Conservation (phyloP, 2,329 filamentous ascomycete species). For the Penicillium psychrosexuale region DNA sequence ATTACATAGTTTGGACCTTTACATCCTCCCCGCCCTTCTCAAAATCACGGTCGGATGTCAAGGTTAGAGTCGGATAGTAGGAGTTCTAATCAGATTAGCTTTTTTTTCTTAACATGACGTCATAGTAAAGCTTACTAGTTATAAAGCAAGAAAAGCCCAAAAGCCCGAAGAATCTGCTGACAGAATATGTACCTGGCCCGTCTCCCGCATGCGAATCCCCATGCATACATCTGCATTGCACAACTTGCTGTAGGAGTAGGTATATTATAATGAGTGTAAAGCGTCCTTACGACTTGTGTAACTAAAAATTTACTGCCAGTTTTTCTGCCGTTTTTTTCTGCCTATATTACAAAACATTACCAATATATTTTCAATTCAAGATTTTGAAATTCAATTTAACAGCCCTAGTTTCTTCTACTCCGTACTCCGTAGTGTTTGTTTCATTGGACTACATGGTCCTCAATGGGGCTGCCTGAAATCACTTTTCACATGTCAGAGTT, state of each 20-base stretch:
- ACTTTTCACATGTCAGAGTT: not conserved
- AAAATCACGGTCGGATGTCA: too few species aligned
- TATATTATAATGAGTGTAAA: too few species aligned
- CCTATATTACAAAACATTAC: too few species aligned
- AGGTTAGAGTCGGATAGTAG: not conserved
- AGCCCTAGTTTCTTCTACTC: too few species aligned
- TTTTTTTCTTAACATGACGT: not conserved
- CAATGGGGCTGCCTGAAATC: not conserved
- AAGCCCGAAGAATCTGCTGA: not conserved
- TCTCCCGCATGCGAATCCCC: not conserved
- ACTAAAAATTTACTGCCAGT: too few species aligned
- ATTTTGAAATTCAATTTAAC: too few species aligned
- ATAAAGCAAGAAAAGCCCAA: not conserved
- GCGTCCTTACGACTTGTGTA: too few species aligned
- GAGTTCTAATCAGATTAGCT: not conserved
- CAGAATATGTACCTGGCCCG: not conserved
- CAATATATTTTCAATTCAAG: too few species aligned
- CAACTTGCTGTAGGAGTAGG: not conserved
- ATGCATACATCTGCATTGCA: not conserved
- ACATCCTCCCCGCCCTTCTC: too few species aligned
- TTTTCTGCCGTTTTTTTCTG: too few species aligned
- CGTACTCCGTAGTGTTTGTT: not conserved
- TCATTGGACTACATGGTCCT: slow-evolving; percentile 1
- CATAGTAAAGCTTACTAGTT: not conserved
- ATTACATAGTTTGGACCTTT: too few species aligned